phyloP scores from a whole-genome alignment of 345 rosid species.

The Garcia nutans region DNA sequence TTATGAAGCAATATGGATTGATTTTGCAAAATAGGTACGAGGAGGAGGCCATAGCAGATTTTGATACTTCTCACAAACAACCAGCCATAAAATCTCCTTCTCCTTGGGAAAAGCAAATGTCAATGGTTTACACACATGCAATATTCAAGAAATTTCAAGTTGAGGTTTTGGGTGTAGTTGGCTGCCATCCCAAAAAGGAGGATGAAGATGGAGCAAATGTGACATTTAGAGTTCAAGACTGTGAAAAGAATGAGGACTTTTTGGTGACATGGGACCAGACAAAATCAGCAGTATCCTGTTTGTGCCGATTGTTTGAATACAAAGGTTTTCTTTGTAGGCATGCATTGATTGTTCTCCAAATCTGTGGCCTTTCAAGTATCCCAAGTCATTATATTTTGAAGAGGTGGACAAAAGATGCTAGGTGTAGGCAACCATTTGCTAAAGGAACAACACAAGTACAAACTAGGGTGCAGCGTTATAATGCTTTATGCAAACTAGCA shows the following conservation, averaged over 20 bases:
- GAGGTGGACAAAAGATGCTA: conserved; percentile 34
- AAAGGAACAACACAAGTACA: neutral
- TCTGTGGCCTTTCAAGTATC: conserved; percentile 25
- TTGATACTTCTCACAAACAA: conserved; percentile 29
- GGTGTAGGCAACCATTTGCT: conserved; percentile 12
- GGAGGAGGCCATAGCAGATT: conserved; percentile 30
- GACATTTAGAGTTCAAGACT: conserved; percentile 28
- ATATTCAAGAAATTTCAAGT: conserved; percentile 33
- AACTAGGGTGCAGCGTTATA: conserved; percentile 49
- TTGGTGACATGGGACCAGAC: conserved; percentile 24
- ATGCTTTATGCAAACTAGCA: conserved; percentile 45
- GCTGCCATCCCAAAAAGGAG: conserved; percentile 32
- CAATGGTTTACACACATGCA: conserved; percentile 28
- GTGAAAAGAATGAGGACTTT: conserved; percentile 25
- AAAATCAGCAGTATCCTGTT: conserved; percentile 23
- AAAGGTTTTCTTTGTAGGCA: conserved; percentile 34
- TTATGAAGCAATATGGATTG: conserved; percentile 29
- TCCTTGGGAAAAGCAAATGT: conserved; percentile 31
- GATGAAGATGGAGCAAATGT: conserved; percentile 23
- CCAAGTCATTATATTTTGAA: conserved; percentile 26
- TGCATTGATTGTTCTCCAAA: conserved; percentile 34
- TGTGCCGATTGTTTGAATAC: conserved; percentile 27
- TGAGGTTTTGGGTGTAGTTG: conserved; percentile 30
- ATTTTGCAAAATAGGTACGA: conserved; percentile 27
- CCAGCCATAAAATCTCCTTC: conserved; percentile 32